Evolutionary conservation across 176 grass and related monocot genomes (phyloP).

Genomic region (Musa schizocarpa): DNA sequence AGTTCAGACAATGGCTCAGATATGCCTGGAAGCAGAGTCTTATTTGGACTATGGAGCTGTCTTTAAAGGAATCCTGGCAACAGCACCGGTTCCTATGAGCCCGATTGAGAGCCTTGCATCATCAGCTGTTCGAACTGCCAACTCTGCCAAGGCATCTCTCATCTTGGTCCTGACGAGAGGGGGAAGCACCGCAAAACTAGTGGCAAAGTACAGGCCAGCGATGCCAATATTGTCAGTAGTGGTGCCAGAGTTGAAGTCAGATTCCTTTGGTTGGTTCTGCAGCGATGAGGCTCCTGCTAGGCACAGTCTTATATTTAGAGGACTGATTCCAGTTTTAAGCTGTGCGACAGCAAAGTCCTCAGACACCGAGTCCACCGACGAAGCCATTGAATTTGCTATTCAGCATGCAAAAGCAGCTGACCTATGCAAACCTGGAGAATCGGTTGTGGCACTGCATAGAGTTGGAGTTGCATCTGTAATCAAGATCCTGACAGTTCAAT

Average conservation of each 20-base stretch:
- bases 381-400: constrained; percentile 10
- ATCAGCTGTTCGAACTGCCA: neutral
- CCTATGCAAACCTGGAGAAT: constrained; percentile 16
- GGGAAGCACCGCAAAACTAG: constrained; percentile 7
- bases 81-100: constrained; percentile 9
- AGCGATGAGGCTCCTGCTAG: constrained; percentile 20
- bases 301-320: constrained; percentile 14
- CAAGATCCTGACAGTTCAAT: constrained; percentile 2
- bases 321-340: constrained; percentile 8
- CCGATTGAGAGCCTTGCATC: constrained; percentile 2
- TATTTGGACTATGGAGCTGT: neutral
- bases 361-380: constrained; percentile 10
- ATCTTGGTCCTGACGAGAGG: constrained; percentile 15
- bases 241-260: constrained; percentile 5
- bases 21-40: constrained; percentile 17
- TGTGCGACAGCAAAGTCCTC: constrained; percentile 8
- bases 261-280: constrained; percentile 13
- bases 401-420: constrained; percentile 13
- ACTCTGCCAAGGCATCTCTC: neutral
- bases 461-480: constrained; percentile 7
- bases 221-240: constrained; percentile 9
- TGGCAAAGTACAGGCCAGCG: neutral
- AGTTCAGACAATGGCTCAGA: constrained; percentile 12
- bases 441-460: constrained; percentile 4
- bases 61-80: neutral